These are phyloP conservation scores for Boletus rex-veris DNA, from an alignment of 768 basidiomycete species.

Conservation along the genomic window DNA sequence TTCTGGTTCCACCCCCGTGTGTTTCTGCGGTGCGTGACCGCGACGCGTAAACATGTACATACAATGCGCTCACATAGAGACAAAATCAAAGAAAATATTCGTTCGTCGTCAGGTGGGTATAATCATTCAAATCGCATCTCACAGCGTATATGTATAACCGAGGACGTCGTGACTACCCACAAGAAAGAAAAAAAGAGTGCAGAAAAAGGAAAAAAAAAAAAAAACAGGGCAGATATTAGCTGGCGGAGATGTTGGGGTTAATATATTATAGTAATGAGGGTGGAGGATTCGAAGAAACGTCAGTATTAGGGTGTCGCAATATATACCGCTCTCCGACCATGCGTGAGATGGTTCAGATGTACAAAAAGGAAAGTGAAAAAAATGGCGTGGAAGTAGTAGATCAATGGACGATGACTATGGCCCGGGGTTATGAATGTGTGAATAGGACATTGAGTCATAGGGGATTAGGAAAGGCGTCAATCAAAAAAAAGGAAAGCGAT, in stretches of 20 bases:
- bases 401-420: neutral
- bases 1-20: neutral
- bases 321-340: constrained; percentile 7
- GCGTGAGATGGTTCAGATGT: constrained; percentile 7
- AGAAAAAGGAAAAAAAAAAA: too few species aligned
- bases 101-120: too few species aligned
- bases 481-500: neutral
- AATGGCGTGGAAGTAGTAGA: neutral
- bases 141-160: neutral
- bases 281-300: neutral
- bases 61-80: constrained; percentile 16
- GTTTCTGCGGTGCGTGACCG: neutral
- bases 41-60: constrained; percentile 28
- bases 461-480: neutral
- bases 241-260: too few species aligned
- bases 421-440: neutral
- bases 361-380: neutral
- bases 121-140: neutral
- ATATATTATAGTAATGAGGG: neutral
- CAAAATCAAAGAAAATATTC: too few species aligned
- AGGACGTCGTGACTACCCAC: neutral
- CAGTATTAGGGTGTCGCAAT: constrained; percentile 4
- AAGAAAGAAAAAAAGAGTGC: neutral
- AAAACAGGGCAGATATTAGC: too few species aligned
- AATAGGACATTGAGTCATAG: neutral